These are phyloP conservation scores for Linaria vulgaris DNA, from an alignment of 257 asterid species.

Conservation along the genomic window DNA sequence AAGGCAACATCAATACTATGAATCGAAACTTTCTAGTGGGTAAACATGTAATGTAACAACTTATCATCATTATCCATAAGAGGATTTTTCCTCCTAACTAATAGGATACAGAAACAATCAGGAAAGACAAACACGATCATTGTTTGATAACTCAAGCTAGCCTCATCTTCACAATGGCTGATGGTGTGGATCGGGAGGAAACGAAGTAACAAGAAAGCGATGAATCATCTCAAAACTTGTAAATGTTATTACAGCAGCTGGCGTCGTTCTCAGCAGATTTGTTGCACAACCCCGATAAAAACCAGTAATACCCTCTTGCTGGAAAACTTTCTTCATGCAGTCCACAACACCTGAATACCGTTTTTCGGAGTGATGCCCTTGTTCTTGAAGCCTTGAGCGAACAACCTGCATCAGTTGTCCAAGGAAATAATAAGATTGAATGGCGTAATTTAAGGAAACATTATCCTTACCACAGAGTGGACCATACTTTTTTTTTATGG, in stretches of 20 bases:
- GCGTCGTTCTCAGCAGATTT: constrained; percentile 87
- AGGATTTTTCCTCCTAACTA: constrained; percentile 15
- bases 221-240: constrained; percentile 99
- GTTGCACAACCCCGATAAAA: constrained; percentile 96
- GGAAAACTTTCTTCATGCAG: constrained; percentile 73
- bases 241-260: constrained; percentile 94
- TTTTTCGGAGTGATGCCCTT: constrained; percentile 91
- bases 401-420: constrained; percentile 59
- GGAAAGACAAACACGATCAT: not conserved
- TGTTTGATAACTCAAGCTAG: constrained; percentile 3
- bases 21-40: constrained; percentile 21
- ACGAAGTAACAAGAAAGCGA: constrained; percentile 65
- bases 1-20: not conserved
- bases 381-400: constrained; percentile 97
- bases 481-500: too few species aligned
- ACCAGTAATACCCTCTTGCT: constrained; percentile 75
- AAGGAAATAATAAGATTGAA: not conserved
- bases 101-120: constrained; percentile 1
- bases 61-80: constrained; percentile 38
- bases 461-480: not conserved
- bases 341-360: constrained; percentile 81
- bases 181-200: constrained; percentile 72
- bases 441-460: not conserved
- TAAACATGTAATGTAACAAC: constrained; percentile 10
- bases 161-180: constrained; percentile 45